Conservation (phyloP, 179 eudicot species). For the Heliamphora pulchella region DNA sequence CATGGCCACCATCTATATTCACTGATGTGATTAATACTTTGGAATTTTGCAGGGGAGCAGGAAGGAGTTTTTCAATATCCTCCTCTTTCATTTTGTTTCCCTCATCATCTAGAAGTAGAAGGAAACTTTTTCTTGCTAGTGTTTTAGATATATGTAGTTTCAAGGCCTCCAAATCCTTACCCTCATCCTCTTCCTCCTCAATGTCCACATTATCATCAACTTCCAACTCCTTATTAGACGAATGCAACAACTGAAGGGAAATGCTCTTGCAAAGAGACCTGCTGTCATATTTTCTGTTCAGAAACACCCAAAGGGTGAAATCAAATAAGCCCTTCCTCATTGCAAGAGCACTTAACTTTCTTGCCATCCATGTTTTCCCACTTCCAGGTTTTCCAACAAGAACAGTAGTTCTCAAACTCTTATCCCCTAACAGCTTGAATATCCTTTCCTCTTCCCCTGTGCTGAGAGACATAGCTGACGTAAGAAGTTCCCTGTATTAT, state of each 20-base stretch:
- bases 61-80: background rate
- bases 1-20: background rate
- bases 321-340: background rate
- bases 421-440: background rate
- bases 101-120: constrained; percentile 24
- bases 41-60: background rate
- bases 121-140: constrained; percentile 6
- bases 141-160: background rate
- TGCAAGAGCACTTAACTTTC: constrained; percentile 18
- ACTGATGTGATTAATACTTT: constrained; percentile 15
- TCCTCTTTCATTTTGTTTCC: constrained; percentile 6
- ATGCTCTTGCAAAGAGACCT: constrained; percentile 13
- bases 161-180: background rate
- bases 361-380: constrained; percentile 34
- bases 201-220: constrained; percentile 6
- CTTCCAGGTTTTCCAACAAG: constrained; percentile 20
- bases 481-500: background rate
- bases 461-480: background rate
- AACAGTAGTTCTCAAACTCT: background rate
- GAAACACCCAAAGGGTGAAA: constrained; percentile 21
- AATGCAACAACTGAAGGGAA: constrained; percentile 14
- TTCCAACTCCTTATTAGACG: constrained; percentile 1
- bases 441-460: background rate
- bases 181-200: constrained; percentile 9
- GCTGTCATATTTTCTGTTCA: constrained; percentile 14